Percentiles rank a stretch among this genome's conserved stretches.
Evolutionary conservation across 345 rosid species (phyloP).

Genomic region (Syzygium grande): DNA sequence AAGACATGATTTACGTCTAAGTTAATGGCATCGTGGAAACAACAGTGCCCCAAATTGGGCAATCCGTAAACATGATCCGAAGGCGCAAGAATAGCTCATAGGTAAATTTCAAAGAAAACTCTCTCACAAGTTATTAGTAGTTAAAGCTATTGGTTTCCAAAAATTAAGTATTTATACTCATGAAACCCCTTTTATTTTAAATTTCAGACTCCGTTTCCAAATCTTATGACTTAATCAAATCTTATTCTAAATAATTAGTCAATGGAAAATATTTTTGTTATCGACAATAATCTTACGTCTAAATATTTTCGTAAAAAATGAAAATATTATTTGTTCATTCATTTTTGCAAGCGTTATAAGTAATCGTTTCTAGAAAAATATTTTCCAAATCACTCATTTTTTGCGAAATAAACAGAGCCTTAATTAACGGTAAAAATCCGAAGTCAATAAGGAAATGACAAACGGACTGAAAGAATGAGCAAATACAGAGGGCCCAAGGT

Average conservation of each 20-base stretch:
- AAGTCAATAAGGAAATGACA: background rate
- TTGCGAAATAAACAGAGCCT: too few species aligned
- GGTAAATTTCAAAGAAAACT: background rate
- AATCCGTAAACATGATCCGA: too few species aligned
- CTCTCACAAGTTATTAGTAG: background rate
- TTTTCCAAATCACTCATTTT: too few species aligned
- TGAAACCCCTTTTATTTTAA: background rate
- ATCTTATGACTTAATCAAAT: too few species aligned
- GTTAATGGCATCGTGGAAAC: background rate
- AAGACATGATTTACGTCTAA: too few species aligned
- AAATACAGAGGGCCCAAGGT: background rate
- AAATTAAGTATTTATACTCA: background rate
- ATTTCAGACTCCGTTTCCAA: background rate
- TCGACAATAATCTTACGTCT: background rate
- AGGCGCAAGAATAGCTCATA: background rate
- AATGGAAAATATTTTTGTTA: background rate
- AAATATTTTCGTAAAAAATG: background rate
- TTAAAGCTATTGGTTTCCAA: background rate
- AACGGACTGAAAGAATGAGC: background rate
- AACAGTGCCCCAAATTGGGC: background rate
- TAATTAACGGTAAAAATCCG: background rate
- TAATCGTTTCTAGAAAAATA: background rate
- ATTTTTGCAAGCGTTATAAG: background rate
- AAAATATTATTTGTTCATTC: background rate
- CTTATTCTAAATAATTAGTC: background rate